Conservation (phyloP, 202 grass and related monocot species). For the Hordeum pubiflorum region DNA sequence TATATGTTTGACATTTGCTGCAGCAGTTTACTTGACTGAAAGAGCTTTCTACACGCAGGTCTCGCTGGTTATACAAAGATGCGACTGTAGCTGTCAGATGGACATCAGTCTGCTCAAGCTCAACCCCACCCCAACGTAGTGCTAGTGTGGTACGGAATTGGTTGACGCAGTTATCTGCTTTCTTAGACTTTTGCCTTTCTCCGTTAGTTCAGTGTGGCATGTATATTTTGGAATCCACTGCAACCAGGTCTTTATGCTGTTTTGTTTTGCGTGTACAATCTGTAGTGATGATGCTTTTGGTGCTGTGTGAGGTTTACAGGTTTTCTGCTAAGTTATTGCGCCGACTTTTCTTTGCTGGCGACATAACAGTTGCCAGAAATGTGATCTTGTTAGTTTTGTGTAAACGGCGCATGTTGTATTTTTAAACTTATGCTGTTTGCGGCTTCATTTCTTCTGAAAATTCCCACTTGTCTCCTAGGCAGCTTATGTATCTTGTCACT, state of each 20-base stretch:
- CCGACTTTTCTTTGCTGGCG: not conserved
- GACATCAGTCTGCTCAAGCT: not conserved
- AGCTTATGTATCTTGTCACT: not conserved
- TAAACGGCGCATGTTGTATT: not conserved
- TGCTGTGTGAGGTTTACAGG: not conserved
- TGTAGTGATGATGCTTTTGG: not conserved
- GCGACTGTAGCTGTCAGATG: not conserved
- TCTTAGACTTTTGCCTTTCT: not conserved
- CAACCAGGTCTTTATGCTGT: not conserved
- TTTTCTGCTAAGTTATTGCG: not conserved
- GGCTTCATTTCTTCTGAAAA: not conserved
- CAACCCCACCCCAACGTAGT: not conserved
- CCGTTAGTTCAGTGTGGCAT: not conserved
- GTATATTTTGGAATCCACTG: constrained; percentile 18
- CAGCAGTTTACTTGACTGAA: not conserved
- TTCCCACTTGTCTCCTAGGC: not conserved
- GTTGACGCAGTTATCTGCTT: not conserved
- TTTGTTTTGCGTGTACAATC: not conserved
- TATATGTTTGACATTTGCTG: not conserved
- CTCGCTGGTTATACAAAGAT: not conserved
- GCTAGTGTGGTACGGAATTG: not conserved
- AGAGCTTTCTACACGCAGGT: constrained; percentile 13
- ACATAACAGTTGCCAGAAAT: not conserved
- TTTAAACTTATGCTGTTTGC: not conserved
- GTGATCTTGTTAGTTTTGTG: not conserved